Evolutionary conservation across 2,329 filamentous ascomycete species (phyloP), one percentile per base, ranked within the genome.

Genomic region (Blastomyces gilchristii): DNA sequence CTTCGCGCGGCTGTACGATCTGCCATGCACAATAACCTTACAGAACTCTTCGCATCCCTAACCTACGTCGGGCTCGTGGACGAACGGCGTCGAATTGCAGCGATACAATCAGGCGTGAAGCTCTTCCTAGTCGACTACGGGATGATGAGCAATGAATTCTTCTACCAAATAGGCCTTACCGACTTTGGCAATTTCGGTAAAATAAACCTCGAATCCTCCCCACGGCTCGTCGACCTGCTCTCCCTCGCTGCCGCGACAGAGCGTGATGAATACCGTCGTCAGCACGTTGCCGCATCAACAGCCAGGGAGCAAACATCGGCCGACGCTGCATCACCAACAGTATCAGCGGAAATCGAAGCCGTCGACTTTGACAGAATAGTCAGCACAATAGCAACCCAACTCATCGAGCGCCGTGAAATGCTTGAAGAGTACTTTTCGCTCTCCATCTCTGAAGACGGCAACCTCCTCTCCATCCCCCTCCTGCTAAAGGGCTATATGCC

Each of bases 21-120:
- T 45, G 81, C 85, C 2, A 90, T 92, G 80, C 91, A 99, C 75
- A 85, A 87, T 68, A 88, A 88, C 61, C 81, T 99, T 47, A 96
- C 90, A 0, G 91, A 97, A 64, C 85, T 94, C 16, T 90, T 97
- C 69, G 86, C 89, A 14, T 87, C 86, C 25, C 91, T 96, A 72
- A 96, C 90, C 0, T 99, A 97, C 73, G 90, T 99, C 58, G 94
- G 94, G 2, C 81, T 99, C 34, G 90, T 97, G 1, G 94, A 99
- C 71, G 89, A 93, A 70, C 84, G 83, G 50, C 87, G 91, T 59
- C 89, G 94, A 12, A 84, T 99, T 14, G 92, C 87, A n/a, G 91
- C 94, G 18, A 89, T 99, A 47, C 94, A 99, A 76, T 87, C 90
- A 45, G 94, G 93, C 16, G 88, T 97, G 9, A 96, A 92, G 72